phyloP scores from a whole-genome alignment of 805 yeast genomes.

The Dipodascopsis tothii region DNA sequence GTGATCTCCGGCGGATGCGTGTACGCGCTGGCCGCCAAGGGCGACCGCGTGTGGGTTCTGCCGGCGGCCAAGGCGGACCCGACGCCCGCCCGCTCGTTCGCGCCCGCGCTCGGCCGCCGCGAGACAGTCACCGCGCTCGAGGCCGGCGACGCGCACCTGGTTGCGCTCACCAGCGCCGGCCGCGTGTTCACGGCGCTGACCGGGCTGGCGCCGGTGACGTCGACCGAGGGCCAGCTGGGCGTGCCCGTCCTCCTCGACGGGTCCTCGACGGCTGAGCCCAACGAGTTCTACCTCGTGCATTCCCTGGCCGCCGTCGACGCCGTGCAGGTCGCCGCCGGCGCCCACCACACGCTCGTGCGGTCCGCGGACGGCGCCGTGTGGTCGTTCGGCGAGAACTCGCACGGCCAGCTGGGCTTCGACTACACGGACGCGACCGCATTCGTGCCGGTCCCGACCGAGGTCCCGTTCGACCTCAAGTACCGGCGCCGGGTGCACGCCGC shows the following conservation, averaged over 20 bases:
- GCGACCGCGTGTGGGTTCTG: slow-evolving; percentile 32
- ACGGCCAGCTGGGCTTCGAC: slow-evolving; percentile 76
- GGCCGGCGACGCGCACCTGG: slow-evolving; percentile 62
- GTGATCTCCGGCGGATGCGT: slow-evolving; percentile 47
- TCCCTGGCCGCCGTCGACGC: background rate
- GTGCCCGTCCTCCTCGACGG: slow-evolving; percentile 34
- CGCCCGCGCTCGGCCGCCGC: slow-evolving; percentile 31
- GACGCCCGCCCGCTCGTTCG: too few relatives aligned
- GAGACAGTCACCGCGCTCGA: slow-evolving; percentile 49
- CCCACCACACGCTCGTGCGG: slow-evolving; percentile 61
- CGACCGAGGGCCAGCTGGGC: slow-evolving; percentile 75
- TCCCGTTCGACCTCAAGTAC: slow-evolving; percentile 40
- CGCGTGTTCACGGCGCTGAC: slow-evolving; percentile 59
- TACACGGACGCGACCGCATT: slow-evolving; percentile 59
- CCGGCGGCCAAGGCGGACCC: slow-evolving; percentile 26
- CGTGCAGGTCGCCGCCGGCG: slow-evolving; percentile 62
- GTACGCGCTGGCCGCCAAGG: slow-evolving; percentile 38
- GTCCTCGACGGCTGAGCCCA: background rate
- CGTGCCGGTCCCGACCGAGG: slow-evolving; percentile 59
- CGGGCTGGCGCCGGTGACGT: slow-evolving; percentile 35
- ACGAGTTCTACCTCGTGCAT: background rate
- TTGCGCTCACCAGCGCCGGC: slow-evolving; percentile 54
- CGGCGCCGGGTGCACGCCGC: slow-evolving; percentile 39
- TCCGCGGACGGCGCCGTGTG: slow-evolving; percentile 63
- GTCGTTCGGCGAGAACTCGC: slow-evolving; percentile 78